Conservation (phyloP, 2,329 filamentous ascomycete species). For the Ophiostoma sp. region DNA sequence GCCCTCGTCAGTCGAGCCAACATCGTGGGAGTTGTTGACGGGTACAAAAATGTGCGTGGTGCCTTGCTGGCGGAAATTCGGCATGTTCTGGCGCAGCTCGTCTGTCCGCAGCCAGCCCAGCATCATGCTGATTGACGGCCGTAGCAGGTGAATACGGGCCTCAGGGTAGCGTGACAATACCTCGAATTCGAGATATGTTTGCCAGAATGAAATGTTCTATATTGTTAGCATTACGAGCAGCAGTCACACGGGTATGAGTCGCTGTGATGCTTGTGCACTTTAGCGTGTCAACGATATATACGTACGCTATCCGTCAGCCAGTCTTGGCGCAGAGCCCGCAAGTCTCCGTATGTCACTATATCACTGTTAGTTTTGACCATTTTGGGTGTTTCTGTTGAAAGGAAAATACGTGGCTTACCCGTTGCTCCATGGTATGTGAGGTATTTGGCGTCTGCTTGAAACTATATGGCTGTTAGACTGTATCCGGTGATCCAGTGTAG, state of each 20-base stretch:
- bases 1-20: conserved; percentile 75
- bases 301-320: conserved; percentile 94
- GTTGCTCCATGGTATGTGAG: conserved; percentile 21
- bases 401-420: background rate
- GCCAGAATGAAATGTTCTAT: conserved; percentile 94
- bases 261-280: background rate
- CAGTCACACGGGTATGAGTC: no score
- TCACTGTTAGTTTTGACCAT: conserved; percentile 4
- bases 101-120: conserved; percentile 41
- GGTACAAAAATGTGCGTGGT: conserved; percentile 94
- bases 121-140: conserved; percentile 89
- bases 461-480: background rate
- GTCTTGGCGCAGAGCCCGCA: conserved; percentile 81
- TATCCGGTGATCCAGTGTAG: background rate
- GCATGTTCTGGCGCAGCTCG: conserved; percentile 45
- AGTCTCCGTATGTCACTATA: conserved; percentile 79
- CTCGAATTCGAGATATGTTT: conserved; percentile 93
- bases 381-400: background rate
- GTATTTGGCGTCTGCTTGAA: conserved; percentile 18
- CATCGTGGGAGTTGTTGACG: conserved; percentile 80
- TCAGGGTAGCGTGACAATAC: conserved; percentile 73
- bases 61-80: conserved; percentile 59
- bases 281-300: conserved; percentile 23
- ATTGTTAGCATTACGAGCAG: conserved; percentile 26
- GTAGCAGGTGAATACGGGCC: conserved; percentile 82